phyloP scores from a whole-genome alignment of 2,329 filamentous ascomycete species.

The Colletotrichum limetticola region DNA sequence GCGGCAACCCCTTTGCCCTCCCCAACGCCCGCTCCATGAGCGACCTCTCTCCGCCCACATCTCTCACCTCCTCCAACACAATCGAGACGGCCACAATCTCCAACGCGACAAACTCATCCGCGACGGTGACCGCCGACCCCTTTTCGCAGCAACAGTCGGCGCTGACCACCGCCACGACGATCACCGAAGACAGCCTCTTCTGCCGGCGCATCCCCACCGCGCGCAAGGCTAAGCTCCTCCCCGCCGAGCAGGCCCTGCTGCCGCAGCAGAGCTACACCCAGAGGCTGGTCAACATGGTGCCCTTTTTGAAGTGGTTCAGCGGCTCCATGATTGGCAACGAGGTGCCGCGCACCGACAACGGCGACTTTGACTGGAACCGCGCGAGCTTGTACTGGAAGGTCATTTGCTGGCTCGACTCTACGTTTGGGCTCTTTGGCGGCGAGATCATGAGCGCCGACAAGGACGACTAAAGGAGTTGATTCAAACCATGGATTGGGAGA shows the following conservation, averaged over 20 bases:
- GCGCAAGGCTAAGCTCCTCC: constrained; percentile 71
- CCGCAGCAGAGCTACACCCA: constrained; percentile 75
- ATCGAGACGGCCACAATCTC: constrained; percentile 66
- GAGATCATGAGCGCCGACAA: constrained; percentile 68
- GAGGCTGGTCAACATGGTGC: constrained; percentile 72
- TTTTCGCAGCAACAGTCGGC: constrained; percentile 26
- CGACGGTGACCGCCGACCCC: constrained; percentile 52
- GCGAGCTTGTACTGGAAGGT: constrained; percentile 76
- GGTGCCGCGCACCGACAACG: constrained; percentile 77
- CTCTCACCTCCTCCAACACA: constrained; percentile 64
- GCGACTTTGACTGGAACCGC: constrained; percentile 80
- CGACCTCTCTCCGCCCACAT: constrained; percentile 55
- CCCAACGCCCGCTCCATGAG: constrained; percentile 46
- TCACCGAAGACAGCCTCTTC: constrained; percentile 54
- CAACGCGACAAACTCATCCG: constrained; percentile 49
- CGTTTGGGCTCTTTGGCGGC: constrained; percentile 67
- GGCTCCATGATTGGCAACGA: constrained; percentile 79
- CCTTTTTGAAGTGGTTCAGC: constrained; percentile 78
- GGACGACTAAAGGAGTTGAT: constrained; percentile 57
- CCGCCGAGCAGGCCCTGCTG: constrained; percentile 76
- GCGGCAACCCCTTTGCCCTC: constrained; percentile 50
- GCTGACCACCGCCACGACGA: background rate
- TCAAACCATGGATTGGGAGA: background rate
- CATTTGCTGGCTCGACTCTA: constrained; percentile 71
- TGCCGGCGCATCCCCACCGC: constrained; percentile 75